phyloP scores from a whole-genome alignment of 352 stramenopile genomes.

The Globisporangium echinulatum region DNA sequence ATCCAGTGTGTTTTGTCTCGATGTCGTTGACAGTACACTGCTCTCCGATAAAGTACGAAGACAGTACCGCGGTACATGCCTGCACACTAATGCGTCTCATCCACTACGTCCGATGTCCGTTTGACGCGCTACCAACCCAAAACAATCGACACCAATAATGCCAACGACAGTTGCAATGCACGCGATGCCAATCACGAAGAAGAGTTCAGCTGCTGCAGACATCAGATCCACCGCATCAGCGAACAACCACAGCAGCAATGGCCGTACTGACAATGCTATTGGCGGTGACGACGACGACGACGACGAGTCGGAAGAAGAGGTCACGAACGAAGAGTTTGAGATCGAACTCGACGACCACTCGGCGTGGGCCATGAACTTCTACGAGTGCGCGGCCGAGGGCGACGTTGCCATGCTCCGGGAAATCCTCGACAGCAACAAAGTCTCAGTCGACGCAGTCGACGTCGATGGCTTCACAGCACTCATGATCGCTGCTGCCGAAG shows the following conservation, averaged over 20 bases:
- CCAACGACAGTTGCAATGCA: too few relatives aligned
- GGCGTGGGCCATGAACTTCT: slow-evolving; percentile 65
- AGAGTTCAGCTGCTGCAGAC: too few relatives aligned
- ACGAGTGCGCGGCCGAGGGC: slow-evolving; percentile 63
- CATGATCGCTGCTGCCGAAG: slow-evolving; percentile 77
- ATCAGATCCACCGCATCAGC: background rate
- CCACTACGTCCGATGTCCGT: too few relatives aligned
- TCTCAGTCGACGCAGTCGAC: slow-evolving; percentile 65
- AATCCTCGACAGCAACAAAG: slow-evolving; percentile 52
- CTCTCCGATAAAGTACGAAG: too few relatives aligned
- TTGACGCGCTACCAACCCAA: too few relatives aligned
- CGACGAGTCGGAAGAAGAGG: slow-evolving; percentile 41
- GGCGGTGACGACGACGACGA: background rate
- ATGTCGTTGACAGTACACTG: too few relatives aligned
- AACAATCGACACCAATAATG: too few relatives aligned
- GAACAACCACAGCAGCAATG: background rate
- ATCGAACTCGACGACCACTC: slow-evolving; percentile 47
- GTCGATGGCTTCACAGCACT: slow-evolving; percentile 82
- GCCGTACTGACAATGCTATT: background rate
- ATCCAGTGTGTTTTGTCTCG: too few relatives aligned
- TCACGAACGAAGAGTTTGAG: slow-evolving; percentile 59
- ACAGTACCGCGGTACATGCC: too few relatives aligned
- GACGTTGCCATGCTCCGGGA: slow-evolving; percentile 53
- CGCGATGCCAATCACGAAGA: too few relatives aligned
- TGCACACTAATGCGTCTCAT: too few relatives aligned